These are phyloP conservation scores for Camelina hispida DNA, from an alignment of 345 rosid species.

Conservation along the genomic window DNA sequence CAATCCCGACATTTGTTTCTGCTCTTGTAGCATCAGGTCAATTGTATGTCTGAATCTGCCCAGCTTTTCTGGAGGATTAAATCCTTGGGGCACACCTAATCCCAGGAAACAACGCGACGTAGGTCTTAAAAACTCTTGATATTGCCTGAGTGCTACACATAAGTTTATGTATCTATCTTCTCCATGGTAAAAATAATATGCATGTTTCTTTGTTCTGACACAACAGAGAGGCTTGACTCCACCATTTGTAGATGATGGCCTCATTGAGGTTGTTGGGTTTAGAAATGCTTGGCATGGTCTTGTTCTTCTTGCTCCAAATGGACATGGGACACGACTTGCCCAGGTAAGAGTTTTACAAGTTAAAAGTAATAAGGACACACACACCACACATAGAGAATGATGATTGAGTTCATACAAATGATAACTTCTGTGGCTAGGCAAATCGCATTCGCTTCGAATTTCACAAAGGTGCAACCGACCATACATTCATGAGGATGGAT, in stretches of 20 bases:
- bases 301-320: conserved; percentile 77
- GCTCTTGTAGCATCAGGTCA: conserved; percentile 56
- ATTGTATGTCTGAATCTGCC: conserved; percentile 93
- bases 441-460: conserved; percentile 82
- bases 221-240: conserved; percentile 81
- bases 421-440: conserved; percentile 55
- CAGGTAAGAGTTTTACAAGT: conserved; percentile 35
- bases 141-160: neutral
- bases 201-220: conserved; percentile 25
- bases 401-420: conserved; percentile 25
- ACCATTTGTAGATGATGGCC: conserved; percentile 88
- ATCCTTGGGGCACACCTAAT: conserved; percentile 93
- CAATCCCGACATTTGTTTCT: conserved; percentile 24
- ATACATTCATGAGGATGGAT: conserved; percentile 92
- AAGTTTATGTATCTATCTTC: neutral
- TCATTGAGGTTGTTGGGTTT: conserved; percentile 85
- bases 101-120: conserved; percentile 58
- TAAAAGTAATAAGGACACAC: conserved; percentile 2
- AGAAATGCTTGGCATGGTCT: conserved; percentile 99
- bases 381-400: neutral
- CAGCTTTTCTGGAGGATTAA: conserved; percentile 95
- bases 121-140: conserved; percentile 35
- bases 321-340: conserved; percentile 89
- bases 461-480: conserved; percentile 77
- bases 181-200: conserved; percentile 10